Evolutionary conservation across 2,329 filamentous ascomycete species (phyloP).

Genomic region (Tolypocladium tundrense): DNA sequence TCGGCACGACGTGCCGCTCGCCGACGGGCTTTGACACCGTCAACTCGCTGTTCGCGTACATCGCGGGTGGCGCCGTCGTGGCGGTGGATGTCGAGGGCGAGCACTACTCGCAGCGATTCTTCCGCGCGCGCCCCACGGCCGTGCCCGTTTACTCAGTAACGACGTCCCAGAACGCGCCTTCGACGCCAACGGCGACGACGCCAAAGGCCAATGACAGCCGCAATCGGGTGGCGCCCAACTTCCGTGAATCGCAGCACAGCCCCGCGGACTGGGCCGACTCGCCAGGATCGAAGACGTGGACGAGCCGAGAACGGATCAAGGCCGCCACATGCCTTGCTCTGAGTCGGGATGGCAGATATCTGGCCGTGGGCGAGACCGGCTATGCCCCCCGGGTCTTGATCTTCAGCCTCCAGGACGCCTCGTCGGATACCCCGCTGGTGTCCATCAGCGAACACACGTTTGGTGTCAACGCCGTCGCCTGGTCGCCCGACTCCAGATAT

Average conservation of each 20-base stretch:
- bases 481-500: slow-evolving; percentile 77
- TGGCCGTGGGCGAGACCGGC: slow-evolving; percentile 91
- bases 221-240: slow-evolving; percentile 38
- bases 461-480: slow-evolving; percentile 80
- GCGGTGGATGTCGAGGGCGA: slow-evolving; percentile 69
- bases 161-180: slow-evolving; percentile 38
- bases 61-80: slow-evolving; percentile 88
- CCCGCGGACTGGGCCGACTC: slow-evolving; percentile 51
- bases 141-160: slow-evolving; percentile 52
- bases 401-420: slow-evolving; percentile 72
- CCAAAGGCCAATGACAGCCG: slow-evolving; percentile 55
- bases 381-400: slow-evolving; percentile 87
- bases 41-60: slow-evolving; percentile 73
- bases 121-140: slow-evolving; percentile 72
- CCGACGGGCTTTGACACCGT: slow-evolving; percentile 81
- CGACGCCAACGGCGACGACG: slow-evolving; percentile 38
- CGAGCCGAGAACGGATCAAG: slow-evolving; percentile 85
- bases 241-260: slow-evolving; percentile 38
- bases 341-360: slow-evolving; percentile 74
- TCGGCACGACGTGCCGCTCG: slow-evolving; percentile 80
- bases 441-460: slow-evolving; percentile 84
- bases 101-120: slow-evolving; percentile 70
- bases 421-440: slow-evolving; percentile 72
- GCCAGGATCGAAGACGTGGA: slow-evolving; percentile 62
- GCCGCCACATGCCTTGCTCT: slow-evolving; percentile 84